Base-by-base conservation (phyloP, 257 asterid species). In the Jacaranda mimosifolia region DNA sequence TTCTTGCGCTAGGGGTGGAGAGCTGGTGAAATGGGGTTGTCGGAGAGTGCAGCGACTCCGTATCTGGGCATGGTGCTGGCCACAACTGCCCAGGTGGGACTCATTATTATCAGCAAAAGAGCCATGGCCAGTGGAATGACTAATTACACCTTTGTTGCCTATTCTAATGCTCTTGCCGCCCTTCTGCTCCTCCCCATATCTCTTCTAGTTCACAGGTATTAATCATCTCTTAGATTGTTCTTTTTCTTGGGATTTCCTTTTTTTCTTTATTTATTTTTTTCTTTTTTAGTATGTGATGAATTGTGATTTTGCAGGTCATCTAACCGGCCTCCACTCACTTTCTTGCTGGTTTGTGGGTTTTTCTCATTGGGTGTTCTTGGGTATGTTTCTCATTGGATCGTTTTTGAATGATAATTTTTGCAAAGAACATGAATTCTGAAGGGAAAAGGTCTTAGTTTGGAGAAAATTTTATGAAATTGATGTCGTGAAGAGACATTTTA, bases 101-200 rank as follows among this genome's bases (percentile, higher is more conserved):
- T 94, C 65, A 88, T 94, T 14, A 83, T 92, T 9, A 85, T 94
- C 55, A 85, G 96, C 89, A 92, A 94, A 84, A 76, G 78, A 77
- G 98, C 97, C 65, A 84, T 92, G 86, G 88, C 96, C 4, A 80
- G 60, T 74, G 98, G 98, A 64, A 94, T 94, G 97, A 89, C 96
- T 52, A 94, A 86, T 76, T 94, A 80, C 89, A 84, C 85, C 35
- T 91, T 92, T 40, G 92, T 92, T 70, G 91, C 90, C 71, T 94
- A 92, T 81, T 94, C 98, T 82, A 94, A 94, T 45, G 86, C 93
- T 73, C 98, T 94, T 73, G 97, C 98, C 40, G 80, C 96, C 70
- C 56, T 92, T 15, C 58, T 94, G 52, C 94, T 94, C 70, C 96
- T 94, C 83, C 97, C 98, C 70, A n/a, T 86, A 2, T 84, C 96